These are phyloP conservation scores for Collybiopsis luxurians DNA, from an alignment of 768 basidiomycete species.

Conservation along the genomic window DNA sequence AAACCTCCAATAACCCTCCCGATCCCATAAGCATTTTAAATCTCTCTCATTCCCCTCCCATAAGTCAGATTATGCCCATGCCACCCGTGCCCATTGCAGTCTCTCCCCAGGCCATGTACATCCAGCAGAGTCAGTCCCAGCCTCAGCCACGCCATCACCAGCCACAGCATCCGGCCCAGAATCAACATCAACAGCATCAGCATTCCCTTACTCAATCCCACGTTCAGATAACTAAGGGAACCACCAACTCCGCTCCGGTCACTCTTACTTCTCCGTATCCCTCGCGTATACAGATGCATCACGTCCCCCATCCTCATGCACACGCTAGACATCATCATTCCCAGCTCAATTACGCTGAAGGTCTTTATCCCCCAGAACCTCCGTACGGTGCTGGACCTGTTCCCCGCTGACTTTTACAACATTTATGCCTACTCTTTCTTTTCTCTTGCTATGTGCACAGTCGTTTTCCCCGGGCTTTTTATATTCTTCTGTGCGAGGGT, in stretches of 20 bases:
- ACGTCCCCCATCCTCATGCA: constrained; percentile 77
- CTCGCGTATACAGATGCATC: constrained; percentile 61
- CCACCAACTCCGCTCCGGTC: constrained; percentile 36
- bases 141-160: constrained; percentile 23
- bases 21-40: constrained; percentile 10
- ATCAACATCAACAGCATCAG: constrained; percentile 11
- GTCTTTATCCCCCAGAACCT: constrained; percentile 36
- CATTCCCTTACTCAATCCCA: constrained; percentile 8
- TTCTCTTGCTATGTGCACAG: background rate
- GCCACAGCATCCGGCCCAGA: constrained; percentile 11
- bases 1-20: constrained; percentile 13
- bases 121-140: constrained; percentile 16
- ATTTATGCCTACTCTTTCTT: background rate
- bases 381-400: background rate
- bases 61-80: background rate
- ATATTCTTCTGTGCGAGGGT: background rate
- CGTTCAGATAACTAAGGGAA: constrained; percentile 26
- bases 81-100: constrained; percentile 15
- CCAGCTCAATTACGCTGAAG: constrained; percentile 37
- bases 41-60: constrained; percentile 18
- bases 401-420: background rate
- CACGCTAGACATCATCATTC: constrained; percentile 73
- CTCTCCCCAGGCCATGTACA: constrained; percentile 15
- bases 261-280: constrained; percentile 60
- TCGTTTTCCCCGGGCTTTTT: background rate